These are phyloP conservation scores for Camellia granthamiana DNA, from an alignment of 148 eudicot genomes.

Conservation along the genomic window DNA sequence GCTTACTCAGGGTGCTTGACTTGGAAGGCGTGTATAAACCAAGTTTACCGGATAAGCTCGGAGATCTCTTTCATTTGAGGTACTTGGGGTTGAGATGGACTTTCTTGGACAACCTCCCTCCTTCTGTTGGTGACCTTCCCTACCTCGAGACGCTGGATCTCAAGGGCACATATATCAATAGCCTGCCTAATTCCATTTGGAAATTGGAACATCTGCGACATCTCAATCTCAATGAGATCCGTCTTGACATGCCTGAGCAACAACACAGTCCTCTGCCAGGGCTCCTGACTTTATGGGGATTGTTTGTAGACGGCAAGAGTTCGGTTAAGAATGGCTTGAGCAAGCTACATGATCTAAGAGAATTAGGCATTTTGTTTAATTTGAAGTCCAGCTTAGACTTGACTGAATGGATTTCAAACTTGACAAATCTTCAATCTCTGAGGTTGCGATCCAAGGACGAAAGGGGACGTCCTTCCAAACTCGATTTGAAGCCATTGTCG, in stretches of 20 bases:
- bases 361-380: slow-evolving; percentile 38
- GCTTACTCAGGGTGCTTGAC: slow-evolving; percentile 51
- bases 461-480: slow-evolving; percentile 28
- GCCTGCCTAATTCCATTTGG: slow-evolving; percentile 46
- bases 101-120: slow-evolving; percentile 44
- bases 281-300: slow-evolving; percentile 46
- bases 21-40: slow-evolving; percentile 52
- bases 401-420: slow-evolving; percentile 26
- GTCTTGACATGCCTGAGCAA: slow-evolving; percentile 23
- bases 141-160: slow-evolving; percentile 51
- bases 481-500: slow-evolving; percentile 24
- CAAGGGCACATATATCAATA: slow-evolving; percentile 41
- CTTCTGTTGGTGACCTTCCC: slow-evolving; percentile 38
- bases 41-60: slow-evolving; percentile 42
- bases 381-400: slow-evolving; percentile 2
- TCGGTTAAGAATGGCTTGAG: slow-evolving; percentile 19
- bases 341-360: slow-evolving; percentile 28
- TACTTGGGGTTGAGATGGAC: slow-evolving; percentile 58
- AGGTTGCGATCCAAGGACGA: slow-evolving; percentile 42
- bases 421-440: slow-evolving; percentile 28
- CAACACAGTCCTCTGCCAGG: slow-evolving; percentile 2
- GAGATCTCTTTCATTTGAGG: slow-evolving; percentile 38
- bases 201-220: slow-evolving; percentile 34
- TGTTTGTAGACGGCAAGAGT: slow-evolving; percentile 27
- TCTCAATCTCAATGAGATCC: slow-evolving; percentile 38